Base-by-base conservation (phyloP, 176 grass and related monocot species). In the Musa beccarii region DNA sequence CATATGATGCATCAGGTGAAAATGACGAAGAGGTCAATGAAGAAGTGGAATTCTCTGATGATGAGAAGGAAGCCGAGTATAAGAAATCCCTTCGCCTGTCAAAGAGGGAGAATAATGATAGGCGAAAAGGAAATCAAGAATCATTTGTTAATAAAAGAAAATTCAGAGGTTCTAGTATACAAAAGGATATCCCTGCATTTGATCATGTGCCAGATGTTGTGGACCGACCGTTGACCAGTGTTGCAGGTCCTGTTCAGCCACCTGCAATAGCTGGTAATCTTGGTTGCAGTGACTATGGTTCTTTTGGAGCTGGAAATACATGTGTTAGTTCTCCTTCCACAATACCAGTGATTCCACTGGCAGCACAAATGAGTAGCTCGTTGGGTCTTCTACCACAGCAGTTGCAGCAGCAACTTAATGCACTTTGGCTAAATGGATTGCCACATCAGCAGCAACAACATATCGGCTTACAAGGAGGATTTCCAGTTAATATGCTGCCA, bases 11-110 rank as follows among this genome's bases (percentile, higher is more conserved):
- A 81, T 92, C 87, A n/a, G 87, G 71, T 81, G 75, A 85, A 2
- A 78, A 86, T 78, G 89, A 90, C 3, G 86, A 90, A 53, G 81
- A 87, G 11, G 71, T 81, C 43, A 53, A 14, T 63, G 88, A 84
- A 74, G 87, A 90, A 29, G 84, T 68, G 66, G 88, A 91, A 82
- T 94, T 98, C 84, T 97, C 94, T 82, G 94, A 97, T 81, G 94
- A 97, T 51, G 94, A 97, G 80, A 54, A 89, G 73, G 94, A 97
- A 77, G 86, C 84, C n/a, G 84, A 93, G 75, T 97, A 89, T 83
- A 97, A 79, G 79, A 82, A 82, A 63, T 83, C 82, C 28, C 63
- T 87, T 17, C 77, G 78, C 10, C 75, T 69, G 59, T 75, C 86
- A 63, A 91, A 91, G 87, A 85, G 90, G 63, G 85, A 53, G 54